A percentile compares a stretch with the other conserved stretches of the same genome.
phyloP scores from a whole-genome alignment of 1,284 basidiomycete species.

The Moesziomyces sp. region DNA sequence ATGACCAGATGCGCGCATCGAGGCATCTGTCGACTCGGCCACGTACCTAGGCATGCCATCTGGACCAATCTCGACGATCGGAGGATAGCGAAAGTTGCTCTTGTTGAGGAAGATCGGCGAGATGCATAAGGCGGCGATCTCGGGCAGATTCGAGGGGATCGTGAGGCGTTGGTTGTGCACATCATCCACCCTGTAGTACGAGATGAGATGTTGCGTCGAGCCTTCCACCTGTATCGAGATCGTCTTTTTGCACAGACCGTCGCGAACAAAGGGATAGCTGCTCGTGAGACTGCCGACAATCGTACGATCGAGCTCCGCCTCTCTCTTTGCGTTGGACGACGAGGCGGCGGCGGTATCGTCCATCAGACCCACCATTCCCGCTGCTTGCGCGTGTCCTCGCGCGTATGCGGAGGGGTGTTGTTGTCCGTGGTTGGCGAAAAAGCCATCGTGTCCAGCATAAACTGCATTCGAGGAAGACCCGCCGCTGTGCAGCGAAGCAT shows the following conservation, averaged over 20 bases:
- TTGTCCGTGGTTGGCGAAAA: slow-evolving; percentile 14
- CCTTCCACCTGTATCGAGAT: slow-evolving; percentile 90
- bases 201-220: slow-evolving; percentile 91
- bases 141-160: slow-evolving; percentile 86
- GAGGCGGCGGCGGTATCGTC: slow-evolving; percentile 12
- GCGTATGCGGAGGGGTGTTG: slow-evolving; percentile 4
- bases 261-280: slow-evolving; percentile 59
- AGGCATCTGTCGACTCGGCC: slow-evolving; percentile 66
- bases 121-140: slow-evolving; percentile 85
- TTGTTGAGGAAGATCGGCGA: slow-evolving; percentile 88
- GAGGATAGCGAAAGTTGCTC: slow-evolving; percentile 88
- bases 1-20: slow-evolving; percentile 25
- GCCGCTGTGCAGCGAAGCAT: slow-evolving; percentile 13
- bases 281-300: slow-evolving; percentile 61
- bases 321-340: slow-evolving; percentile 18
- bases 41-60: slow-evolving; percentile 80
- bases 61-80: slow-evolving; percentile 82
- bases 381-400: slow-evolving; percentile 34
- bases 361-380: slow-evolving; percentile 35
- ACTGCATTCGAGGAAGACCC: slow-evolving; percentile 20
- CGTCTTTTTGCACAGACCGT: slow-evolving; percentile 74
- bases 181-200: slow-evolving; percentile 93
- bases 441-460: slow-evolving; percentile 26
- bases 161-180: slow-evolving; percentile 86
- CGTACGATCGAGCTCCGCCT: slow-evolving; percentile 50